Base-by-base conservation (phyloP, 2,329 filamentous ascomycete species). In the Sporothrix humicola region DNA sequence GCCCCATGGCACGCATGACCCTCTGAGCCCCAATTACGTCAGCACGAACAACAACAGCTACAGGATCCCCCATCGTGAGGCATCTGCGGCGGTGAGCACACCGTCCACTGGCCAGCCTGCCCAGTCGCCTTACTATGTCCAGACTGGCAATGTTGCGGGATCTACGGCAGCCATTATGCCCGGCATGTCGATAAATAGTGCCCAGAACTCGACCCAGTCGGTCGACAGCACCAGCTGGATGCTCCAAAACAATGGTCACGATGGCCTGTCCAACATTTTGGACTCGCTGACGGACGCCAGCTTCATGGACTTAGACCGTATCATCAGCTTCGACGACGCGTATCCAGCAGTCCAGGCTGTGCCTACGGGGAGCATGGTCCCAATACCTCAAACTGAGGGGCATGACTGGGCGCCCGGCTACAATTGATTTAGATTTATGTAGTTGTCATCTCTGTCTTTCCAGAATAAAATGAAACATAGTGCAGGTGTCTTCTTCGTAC, bases 251-350 rank as follows among this genome's bases (percentile, higher is more conserved):
- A 65, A 20, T 12, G 8, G 31, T 15, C 59, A 44, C 15, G 59
- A 65, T 20, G 59, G 59, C 4, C 46, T 65, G 37, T 65, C 59
- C 10, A 65, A 65, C 17, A 65, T 65, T 20, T 5, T 65, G 37
- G 59, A 65, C 9, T 44, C 59, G 5, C 59, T 65, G 15, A 65
- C 59, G 5, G 59, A 65, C 59, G 44, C 59, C 13, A 65, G 59
- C 59, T 65, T 65, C n/a, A 65, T 65, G 31, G 59, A 65, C 17
- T n/a, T 65, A 4, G 59, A 65, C 10, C 59, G 59, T 46, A 65
- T 65, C 31, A 65, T 65, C 59, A 65, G 59, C 37, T 65, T 20
- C 6, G 59, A 65, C 7, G 59, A 65, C 1, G 13, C 37, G 1
- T 65, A 46, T 65, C 20, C 52, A 56, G 20, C 52, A 3, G 52